Evolutionary conservation across 257 asterid species (phyloP), one percentile per base, ranked within the genome.

Genomic region (Primulina tabacum): DNA sequence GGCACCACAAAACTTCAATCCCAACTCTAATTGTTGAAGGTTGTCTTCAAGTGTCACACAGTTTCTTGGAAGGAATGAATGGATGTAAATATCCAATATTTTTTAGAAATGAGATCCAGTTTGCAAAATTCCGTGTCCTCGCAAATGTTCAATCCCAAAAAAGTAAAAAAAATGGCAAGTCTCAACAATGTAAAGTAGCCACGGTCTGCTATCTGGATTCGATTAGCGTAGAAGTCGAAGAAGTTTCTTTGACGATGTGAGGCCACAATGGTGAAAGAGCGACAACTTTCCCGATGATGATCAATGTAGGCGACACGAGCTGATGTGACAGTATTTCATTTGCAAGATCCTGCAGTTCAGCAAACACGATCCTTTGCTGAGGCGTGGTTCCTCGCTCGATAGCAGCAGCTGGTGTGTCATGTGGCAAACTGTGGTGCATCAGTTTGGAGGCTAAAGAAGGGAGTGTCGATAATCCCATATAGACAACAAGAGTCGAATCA

Each of bases 361-460:
- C 53, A 43, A 43, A 43, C 53, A 80, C 96, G 67, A 77, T 64
- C 72, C 96, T 96, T 67, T 94, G 99, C 69, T 91, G 97, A 55
- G 96, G 97, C 60, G 99, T 91, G 16, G 99, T 94, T 73, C 99
- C 99, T 26, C 96, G 91, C 73, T 94, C 97, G 64, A 94, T 82
- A 43, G 97, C 99, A 67, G 80, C 97, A 71, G 97, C 89, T 43
- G 97, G 96, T 11, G 99, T 94, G 77, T 83, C 80, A 3, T 79
- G 84, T n/a, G 97, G 96, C 87, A 94, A 81, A 43, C 99, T 96
- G 71, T 84, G 84, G 62, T 61, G 64, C 76, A 91, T 85, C 69
- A 94, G 76, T 77, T 89, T 89, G 7, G 89, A 71, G 60, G 96
- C 95, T 33, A 94, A 95, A 64, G 96, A 82, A 57, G 99, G 97